A percentile compares a stretch with the other conserved stretches of the same genome.
phyloP scores from a whole-genome alignment of 306 rosid genomes.

The Carpinus viminea region DNA sequence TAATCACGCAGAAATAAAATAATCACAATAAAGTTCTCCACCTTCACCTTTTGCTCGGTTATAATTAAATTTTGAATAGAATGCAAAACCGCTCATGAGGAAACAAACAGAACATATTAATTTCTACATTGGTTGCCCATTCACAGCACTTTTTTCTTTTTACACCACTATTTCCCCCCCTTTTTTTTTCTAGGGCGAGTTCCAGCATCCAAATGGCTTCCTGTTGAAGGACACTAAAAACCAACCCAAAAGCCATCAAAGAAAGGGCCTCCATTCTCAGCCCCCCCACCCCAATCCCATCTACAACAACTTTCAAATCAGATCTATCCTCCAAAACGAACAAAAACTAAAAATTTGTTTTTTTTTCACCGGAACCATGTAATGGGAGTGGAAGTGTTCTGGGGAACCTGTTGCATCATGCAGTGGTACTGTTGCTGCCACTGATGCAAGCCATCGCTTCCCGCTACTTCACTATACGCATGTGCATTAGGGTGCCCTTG shows the following conservation, averaged over 20 bases:
- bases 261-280: not conserved
- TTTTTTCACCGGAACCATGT: constrained; percentile 60
- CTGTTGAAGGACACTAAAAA: not conserved
- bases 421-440: constrained; percentile 82
- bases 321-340: not conserved
- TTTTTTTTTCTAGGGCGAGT: not conserved
- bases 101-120: not conserved
- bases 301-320: not conserved
- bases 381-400: constrained; percentile 61
- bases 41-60: no score
- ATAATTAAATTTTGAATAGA: no score
- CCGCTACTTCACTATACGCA: constrained; percentile 25
- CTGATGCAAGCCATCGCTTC: constrained; percentile 42
- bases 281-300: constrained; percentile 2
- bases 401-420: constrained; percentile 69
- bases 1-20: no score
- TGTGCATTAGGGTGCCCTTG: constrained; percentile 3
- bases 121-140: not conserved
- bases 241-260: not conserved
- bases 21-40: no score
- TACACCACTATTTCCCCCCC: not conserved
- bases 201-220: not conserved
- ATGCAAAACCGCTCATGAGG: not conserved
- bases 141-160: not conserved
- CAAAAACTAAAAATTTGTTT: not conserved